Conservation (phyloP, 495 filamentous ascomycete genomes). For the Barbatosphaeria neglecta region DNA sequence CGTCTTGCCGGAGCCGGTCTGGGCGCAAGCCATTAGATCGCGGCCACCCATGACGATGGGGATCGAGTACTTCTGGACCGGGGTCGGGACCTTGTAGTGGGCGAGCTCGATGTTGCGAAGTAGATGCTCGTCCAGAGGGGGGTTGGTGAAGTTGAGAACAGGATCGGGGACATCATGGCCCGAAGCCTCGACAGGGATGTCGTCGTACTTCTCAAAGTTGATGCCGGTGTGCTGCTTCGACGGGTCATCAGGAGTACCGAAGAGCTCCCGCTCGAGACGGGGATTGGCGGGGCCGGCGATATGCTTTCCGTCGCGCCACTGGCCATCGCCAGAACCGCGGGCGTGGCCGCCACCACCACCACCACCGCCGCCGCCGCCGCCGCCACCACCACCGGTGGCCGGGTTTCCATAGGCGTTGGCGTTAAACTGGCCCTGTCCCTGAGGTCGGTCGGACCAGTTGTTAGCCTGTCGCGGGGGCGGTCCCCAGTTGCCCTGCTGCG, state of each 20-base stretch:
- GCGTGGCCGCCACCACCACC: slow-evolving; percentile 39
- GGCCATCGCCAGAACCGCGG: slow-evolving; percentile 82
- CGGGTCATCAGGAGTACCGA: slow-evolving; percentile 86
- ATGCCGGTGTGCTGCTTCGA: slow-evolving; percentile 93
- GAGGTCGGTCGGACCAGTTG: neutral
- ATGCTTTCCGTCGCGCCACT: slow-evolving; percentile 96
- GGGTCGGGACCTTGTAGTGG: slow-evolving; percentile 86
- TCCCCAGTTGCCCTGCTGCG: slow-evolving; percentile 7
- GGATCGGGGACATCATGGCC: slow-evolving; percentile 90
- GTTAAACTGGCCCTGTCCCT: slow-evolving; percentile 26
- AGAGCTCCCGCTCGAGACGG: slow-evolving; percentile 88
- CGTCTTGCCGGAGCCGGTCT: slow-evolving; percentile 98
- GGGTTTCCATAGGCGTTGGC: slow-evolving; percentile 63
- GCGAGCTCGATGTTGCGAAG: slow-evolving; percentile 84
- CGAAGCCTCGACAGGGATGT: slow-evolving; percentile 96
- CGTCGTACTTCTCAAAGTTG: slow-evolving; percentile 99
- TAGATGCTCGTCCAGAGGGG: slow-evolving; percentile 85
- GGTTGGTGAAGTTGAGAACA: slow-evolving; percentile 79
- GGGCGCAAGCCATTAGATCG: slow-evolving; percentile 97
- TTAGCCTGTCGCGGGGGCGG: neutral
- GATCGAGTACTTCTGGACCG: slow-evolving; percentile 96
- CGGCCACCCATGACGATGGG: slow-evolving; percentile 94
- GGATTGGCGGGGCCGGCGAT: slow-evolving; percentile 77
- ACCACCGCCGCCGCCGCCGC: slow-evolving; percentile 37
- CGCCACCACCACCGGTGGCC: slow-evolving; percentile 31